Conservation (phyloP, 352 stramenopile genomes). For the Phytophthora pinifolia region DNA sequence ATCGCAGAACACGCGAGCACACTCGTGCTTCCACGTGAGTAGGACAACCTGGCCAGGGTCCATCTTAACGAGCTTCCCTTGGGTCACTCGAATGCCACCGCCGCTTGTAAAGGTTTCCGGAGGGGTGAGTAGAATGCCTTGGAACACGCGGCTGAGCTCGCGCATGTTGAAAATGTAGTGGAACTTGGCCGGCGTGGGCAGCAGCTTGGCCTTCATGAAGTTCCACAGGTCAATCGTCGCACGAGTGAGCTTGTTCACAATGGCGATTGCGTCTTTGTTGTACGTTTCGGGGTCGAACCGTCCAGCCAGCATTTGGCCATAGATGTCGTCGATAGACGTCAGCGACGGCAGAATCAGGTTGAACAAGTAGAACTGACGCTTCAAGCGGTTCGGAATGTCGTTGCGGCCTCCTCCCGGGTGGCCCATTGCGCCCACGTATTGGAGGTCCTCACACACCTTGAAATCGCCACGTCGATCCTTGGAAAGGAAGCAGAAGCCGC, state of each 20-base stretch:
- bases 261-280: constrained; percentile 77
- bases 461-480: constrained; percentile 99
- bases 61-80: constrained; percentile 90
- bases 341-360: constrained; percentile 97
- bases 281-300: constrained; percentile 91
- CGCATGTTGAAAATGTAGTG: constrained; percentile 99
- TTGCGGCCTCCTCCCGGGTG: constrained; percentile 97
- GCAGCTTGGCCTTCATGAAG: constrained; percentile 96
- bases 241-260: constrained; percentile 94
- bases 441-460: constrained; percentile 97
- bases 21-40: constrained; percentile 98
- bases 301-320: constrained; percentile 97
- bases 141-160: constrained; percentile 97
- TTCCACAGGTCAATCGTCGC: constrained; percentile 97
- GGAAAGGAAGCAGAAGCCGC: constrained; percentile 97
- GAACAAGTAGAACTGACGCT: constrained; percentile 99
- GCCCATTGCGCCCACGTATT: constrained; percentile 98
- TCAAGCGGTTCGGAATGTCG: constrained; percentile 98
- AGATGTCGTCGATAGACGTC: constrained; percentile 99
- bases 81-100: constrained; percentile 76
- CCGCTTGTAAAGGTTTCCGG: constrained; percentile 94
- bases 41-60: constrained; percentile 92
- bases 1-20: constrained; percentile 97
- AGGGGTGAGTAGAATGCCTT: constrained; percentile 96
- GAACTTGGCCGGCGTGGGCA: constrained; percentile 98